A percentile compares a stretch with the other conserved stretches of the same genome.
Evolutionary conservation across 805 yeast species (phyloP).

Genomic region (Lipomyces yamadae): DNA sequence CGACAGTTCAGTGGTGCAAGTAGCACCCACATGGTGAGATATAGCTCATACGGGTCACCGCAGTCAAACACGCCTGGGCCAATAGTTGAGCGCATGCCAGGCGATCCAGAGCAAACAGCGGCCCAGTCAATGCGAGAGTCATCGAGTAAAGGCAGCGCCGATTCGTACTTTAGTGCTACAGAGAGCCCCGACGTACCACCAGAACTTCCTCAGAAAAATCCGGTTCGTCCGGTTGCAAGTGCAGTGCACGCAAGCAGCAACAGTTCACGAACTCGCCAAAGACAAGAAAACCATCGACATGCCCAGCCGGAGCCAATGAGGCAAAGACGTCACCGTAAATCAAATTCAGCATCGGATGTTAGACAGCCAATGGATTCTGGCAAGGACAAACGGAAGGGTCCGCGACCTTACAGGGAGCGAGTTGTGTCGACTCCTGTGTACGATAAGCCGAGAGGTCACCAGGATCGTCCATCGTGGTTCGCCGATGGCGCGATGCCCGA

Average conservation of each 20-base stretch:
- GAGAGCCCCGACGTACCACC: background rate
- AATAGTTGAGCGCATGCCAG: background rate
- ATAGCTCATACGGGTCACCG: background rate
- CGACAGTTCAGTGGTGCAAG: slow-evolving; percentile 23
- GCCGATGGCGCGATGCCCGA: slow-evolving; percentile 11
- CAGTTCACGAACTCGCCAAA: background rate
- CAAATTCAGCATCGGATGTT: background rate
- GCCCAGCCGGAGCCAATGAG: background rate
- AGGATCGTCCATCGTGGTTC: slow-evolving; percentile 8
- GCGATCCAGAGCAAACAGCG: background rate
- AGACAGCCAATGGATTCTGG: background rate
- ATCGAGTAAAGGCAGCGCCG: background rate
- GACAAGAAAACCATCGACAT: slow-evolving; percentile 8
- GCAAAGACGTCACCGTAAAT: background rate
- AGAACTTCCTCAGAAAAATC: background rate
- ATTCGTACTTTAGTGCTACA: background rate
- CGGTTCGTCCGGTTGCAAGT: background rate
- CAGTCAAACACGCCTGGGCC: background rate
- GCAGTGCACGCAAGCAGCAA: slow-evolving; percentile 5
- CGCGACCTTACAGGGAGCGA: slow-evolving; percentile 19
- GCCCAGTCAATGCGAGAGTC: background rate
- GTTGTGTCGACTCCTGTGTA: slow-evolving; percentile 17
- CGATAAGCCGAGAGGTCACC: slow-evolving; percentile 11
- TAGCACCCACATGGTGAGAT: background rate
- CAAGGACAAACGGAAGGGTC: background rate